phyloP scores from a whole-genome alignment of 2,329 filamentous ascomycete species.

The Diaporthe sp. region DNA sequence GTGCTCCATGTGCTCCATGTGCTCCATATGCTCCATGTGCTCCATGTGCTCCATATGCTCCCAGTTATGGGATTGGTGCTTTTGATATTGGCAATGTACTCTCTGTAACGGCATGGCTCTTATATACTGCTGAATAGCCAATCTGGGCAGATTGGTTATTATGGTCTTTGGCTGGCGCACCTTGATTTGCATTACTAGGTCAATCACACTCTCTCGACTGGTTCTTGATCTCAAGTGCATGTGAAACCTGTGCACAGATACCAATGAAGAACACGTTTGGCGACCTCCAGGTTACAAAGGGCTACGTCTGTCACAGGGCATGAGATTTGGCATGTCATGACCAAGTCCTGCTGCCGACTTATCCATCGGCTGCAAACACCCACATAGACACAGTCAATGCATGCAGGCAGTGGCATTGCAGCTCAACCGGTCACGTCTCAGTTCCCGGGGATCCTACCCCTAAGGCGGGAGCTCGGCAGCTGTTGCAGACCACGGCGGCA shows the following conservation, averaged over 20 bases:
- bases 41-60: no score
- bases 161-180: no score
- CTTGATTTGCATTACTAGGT: no score
- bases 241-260: neutral
- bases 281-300: neutral
- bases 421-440: neutral
- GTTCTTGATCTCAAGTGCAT: neutral
- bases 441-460: neutral
- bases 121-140: no score
- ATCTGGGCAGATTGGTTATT: no score
- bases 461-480: slow-evolving; percentile 6
- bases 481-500: slow-evolving; percentile 3
- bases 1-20: no score
- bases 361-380: neutral
- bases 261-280: neutral
- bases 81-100: no score
- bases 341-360: neutral
- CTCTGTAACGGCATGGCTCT: neutral
- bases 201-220: neutral
- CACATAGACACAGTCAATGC: neutral
- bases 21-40: no score
- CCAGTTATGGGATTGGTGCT: no score
- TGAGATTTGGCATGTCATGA: neutral
- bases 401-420: neutral
- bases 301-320: neutral